phyloP scores from a whole-genome alignment of 2,329 filamentous ascomycete species.

The Cladosporium sphaerospermum region DNA sequence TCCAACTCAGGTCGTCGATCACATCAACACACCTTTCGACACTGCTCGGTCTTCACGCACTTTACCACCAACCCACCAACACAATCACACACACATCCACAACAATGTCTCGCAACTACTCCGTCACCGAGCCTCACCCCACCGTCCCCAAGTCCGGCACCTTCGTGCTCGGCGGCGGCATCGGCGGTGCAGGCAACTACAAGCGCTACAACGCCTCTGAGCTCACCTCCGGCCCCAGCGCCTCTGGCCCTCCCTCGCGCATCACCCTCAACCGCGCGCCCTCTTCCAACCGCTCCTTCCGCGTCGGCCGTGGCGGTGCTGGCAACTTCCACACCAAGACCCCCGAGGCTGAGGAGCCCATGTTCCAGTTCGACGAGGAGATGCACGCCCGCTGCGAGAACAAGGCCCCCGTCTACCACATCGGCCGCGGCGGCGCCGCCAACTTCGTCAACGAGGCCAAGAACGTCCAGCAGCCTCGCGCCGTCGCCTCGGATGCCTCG shows the following conservation, averaged over 20 bases:
- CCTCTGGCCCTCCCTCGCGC: constrained; percentile 43
- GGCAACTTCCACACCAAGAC: constrained; percentile 51
- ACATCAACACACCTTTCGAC: background rate
- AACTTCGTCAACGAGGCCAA: constrained; percentile 41
- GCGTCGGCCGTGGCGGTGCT: constrained; percentile 53
- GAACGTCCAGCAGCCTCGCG: background rate
- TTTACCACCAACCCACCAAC: constrained; percentile 13
- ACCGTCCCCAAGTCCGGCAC: constrained; percentile 42
- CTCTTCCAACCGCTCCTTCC: constrained; percentile 39
- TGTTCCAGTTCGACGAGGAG: constrained; percentile 65
- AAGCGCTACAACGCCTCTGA: constrained; percentile 50
- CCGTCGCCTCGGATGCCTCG: background rate
- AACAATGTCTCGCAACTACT: constrained; percentile 38
- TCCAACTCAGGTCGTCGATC: constrained; percentile 1
- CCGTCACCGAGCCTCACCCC: constrained; percentile 57
- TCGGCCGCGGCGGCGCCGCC: constrained; percentile 56
- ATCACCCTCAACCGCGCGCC: constrained; percentile 43
- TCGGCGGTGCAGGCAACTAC: constrained; percentile 55
- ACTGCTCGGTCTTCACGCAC: constrained; percentile 13
- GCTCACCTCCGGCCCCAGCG: constrained; percentile 42
- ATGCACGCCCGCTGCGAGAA: constrained; percentile 48
- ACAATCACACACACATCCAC: constrained; percentile 4
- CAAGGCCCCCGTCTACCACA: constrained; percentile 55
- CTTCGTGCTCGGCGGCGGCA: constrained; percentile 49
- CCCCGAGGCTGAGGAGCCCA: constrained; percentile 46